Conservation (phyloP, 805 yeast genomes). For the Jamesozyma hellenica region DNA sequence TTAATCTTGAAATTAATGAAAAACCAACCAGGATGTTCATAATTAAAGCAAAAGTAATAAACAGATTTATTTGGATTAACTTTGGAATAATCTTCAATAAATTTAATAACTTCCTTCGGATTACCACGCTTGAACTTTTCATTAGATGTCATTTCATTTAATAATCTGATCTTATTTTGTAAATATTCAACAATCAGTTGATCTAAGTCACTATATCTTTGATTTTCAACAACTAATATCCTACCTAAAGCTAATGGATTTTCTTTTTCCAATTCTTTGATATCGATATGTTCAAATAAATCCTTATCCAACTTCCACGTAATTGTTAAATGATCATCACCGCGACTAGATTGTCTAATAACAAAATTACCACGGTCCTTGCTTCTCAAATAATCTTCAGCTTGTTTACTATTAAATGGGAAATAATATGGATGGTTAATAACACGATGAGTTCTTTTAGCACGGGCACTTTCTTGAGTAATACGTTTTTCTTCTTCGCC, state of each 20-base stretch:
- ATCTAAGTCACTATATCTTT: conserved; percentile 76
- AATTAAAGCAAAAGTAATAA: conserved; percentile 84
- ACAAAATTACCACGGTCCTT: conserved; percentile 85
- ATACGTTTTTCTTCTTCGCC: conserved; percentile 40
- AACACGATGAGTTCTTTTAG: conserved; percentile 56
- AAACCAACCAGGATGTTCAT: conserved; percentile 91
- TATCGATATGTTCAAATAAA: conserved; percentile 83
- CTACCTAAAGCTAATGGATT: conserved; percentile 54
- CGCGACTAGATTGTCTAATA: conserved; percentile 88
- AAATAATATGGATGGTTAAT: conserved; percentile 88
- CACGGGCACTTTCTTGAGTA: conserved; percentile 52
- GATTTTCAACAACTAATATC: conserved; percentile 53
- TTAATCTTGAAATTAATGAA: conserved; percentile 75
- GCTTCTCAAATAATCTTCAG: conserved; percentile 87
- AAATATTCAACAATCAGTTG: conserved; percentile 83
- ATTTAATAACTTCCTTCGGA: conserved; percentile 66
- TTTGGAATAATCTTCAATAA: conserved; percentile 79
- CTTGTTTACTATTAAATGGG: conserved; percentile 74
- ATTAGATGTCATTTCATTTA: conserved; percentile 73
- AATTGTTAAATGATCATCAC: conserved; percentile 76
- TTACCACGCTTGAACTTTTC: conserved; percentile 82
- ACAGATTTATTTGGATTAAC: conserved; percentile 87
- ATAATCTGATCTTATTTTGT: conserved; percentile 70
- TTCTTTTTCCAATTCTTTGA: conserved; percentile 62
- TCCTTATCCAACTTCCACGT: conserved; percentile 95